These are phyloP conservation scores for Dunaliella salina DNA, from an alignment of 163 green algal genomes.

Conservation along the genomic window DNA sequence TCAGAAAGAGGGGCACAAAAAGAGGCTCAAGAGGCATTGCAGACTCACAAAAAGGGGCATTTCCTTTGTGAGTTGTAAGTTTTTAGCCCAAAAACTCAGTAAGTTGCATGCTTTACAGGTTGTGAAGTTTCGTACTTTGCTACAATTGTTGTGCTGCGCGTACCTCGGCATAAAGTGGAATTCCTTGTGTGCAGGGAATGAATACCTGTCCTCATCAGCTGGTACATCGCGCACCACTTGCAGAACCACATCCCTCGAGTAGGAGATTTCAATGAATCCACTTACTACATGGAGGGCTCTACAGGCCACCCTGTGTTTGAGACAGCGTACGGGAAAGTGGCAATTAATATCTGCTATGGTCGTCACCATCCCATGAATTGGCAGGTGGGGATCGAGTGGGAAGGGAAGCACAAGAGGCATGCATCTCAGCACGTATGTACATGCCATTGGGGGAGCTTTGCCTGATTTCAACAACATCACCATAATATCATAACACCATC, in stretches of 20 bases:
- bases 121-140: no score
- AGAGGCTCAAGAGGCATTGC: no score
- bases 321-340: conserved; percentile 84
- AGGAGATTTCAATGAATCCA: conserved; percentile 95
- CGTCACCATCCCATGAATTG: conserved; percentile 95
- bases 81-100: no score
- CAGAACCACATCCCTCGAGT: conserved; percentile 97
- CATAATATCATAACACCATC: no score
- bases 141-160: not conserved
- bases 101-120: no score
- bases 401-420: no score
- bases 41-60: no score
- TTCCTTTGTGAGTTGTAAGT: no score
- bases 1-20: no score
- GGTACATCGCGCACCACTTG: not conserved
- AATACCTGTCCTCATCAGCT: not conserved
- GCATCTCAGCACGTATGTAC: no score
- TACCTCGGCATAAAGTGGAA: not conserved
- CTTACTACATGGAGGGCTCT: conserved; percentile 97
- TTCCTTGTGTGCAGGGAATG: not conserved
- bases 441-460: no score
- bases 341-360: conserved; percentile 97
- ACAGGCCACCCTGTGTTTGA: conserved; percentile 92
- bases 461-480: no score
- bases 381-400: conserved; percentile 28